Conservation (phyloP, 2,329 filamentous ascomycete genomes). For the Neofusicoccum kwambonambiense region DNA sequence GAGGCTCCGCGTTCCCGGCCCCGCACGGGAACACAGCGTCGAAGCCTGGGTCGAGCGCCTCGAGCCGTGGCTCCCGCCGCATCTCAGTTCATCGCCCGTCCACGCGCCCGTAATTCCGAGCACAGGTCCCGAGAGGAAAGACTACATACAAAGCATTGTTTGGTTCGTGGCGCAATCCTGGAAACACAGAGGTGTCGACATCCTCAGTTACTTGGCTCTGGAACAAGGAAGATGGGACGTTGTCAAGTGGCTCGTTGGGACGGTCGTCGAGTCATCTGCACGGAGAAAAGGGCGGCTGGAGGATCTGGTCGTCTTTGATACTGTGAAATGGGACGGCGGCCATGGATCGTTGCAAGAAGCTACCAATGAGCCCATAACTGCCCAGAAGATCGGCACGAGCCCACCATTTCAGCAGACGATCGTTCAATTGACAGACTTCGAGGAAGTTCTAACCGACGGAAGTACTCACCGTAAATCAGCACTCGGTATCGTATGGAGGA, state of each 20-base stretch:
- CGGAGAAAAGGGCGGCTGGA: slow-evolving; percentile 18
- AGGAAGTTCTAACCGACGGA: not conserved
- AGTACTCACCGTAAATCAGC: slow-evolving; percentile 18
- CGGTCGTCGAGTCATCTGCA: slow-evolving; percentile 37
- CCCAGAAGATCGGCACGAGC: slow-evolving; percentile 21
- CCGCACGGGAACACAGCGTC: slow-evolving; percentile 21
- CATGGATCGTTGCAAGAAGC: slow-evolving; percentile 26
- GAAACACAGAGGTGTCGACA: slow-evolving; percentile 25
- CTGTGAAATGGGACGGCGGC: slow-evolving; percentile 24
- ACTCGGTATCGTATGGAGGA: slow-evolving; percentile 48
- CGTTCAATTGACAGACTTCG: not conserved
- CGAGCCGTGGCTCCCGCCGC: slow-evolving; percentile 37
- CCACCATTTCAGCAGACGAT: not conserved
- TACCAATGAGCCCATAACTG: slow-evolving; percentile 27
- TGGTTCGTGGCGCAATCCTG: slow-evolving; percentile 28
- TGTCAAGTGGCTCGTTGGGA: slow-evolving; percentile 47
- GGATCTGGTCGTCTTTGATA: slow-evolving; percentile 23
- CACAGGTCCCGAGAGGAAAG: not conserved
- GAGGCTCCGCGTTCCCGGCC: not conserved
- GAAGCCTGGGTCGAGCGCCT: slow-evolving; percentile 35
- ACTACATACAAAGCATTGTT: slow-evolving; percentile 24
- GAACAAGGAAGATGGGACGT: slow-evolving; percentile 43
- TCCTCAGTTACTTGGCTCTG: slow-evolving; percentile 42
- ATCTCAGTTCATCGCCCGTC: slow-evolving; percentile 26
- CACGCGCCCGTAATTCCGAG: slow-evolving; percentile 21